Evolutionary conservation across 148 eudicot species (phyloP).

Genomic region (Camellia lanceoleosa): DNA sequence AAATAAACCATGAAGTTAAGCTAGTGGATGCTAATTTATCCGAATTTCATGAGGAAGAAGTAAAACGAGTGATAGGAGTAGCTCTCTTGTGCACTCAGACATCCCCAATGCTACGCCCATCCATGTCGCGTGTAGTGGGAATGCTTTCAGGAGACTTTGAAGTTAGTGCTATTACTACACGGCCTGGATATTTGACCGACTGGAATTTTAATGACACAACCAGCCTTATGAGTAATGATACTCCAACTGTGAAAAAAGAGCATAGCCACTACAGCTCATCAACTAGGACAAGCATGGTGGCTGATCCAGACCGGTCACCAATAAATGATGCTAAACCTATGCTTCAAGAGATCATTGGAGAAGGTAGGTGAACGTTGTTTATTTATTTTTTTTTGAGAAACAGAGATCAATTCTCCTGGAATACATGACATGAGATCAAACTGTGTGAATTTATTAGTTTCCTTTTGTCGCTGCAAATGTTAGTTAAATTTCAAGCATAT

Average conservation of each 20-base stretch:
- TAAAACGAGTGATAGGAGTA: conserved; percentile 50
- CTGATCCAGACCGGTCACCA: conserved; percentile 26
- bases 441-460: too few species aligned
- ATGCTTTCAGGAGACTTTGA: conserved; percentile 80
- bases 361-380: conserved; percentile 26
- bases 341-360: conserved; percentile 25
- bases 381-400: not conserved
- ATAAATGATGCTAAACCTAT: conserved; percentile 17
- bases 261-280: conserved; percentile 22
- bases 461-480: too few species aligned
- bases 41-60: conserved; percentile 53
- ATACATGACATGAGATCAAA: not conserved
- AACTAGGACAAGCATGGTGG: conserved; percentile 19
- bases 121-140: conserved; percentile 80
- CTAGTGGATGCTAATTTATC: conserved; percentile 55
- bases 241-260: conserved; percentile 24
- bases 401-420: not conserved
- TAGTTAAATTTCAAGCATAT: too few species aligned
- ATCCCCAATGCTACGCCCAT: conserved; percentile 68
- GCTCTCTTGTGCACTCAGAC: conserved; percentile 91
- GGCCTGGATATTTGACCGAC: conserved; percentile 75
- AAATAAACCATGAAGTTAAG: conserved; percentile 45
- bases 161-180: conserved; percentile 46
- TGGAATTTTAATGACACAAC: conserved; percentile 53
- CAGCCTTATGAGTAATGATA: conserved; percentile 31